Evolutionary conservation across 495 filamentous ascomycete genomes (phyloP).

Genomic region (Xylaria castorea): DNA sequence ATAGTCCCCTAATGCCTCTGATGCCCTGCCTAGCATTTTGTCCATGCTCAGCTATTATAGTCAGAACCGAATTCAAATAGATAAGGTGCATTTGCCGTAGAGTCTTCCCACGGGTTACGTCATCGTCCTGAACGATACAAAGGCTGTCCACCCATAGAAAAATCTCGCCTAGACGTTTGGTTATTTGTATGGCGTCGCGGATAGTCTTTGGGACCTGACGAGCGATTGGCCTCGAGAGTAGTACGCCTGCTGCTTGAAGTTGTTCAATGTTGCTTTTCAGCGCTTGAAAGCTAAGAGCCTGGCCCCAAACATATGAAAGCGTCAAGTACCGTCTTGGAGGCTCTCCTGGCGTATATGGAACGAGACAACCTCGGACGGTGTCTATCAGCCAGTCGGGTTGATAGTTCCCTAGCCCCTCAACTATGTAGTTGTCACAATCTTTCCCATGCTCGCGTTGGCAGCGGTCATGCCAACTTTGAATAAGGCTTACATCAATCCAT

Average conservation of each 20-base stretch:
- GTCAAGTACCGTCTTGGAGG: neutral
- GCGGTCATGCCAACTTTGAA: constrained; percentile 1
- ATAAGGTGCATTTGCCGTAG: neutral
- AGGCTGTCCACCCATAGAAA: constrained; percentile 8
- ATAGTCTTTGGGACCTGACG: constrained; percentile 11
- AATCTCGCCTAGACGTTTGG: neutral
- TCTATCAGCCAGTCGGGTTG: constrained; percentile 11
- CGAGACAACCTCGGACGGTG: neutral
- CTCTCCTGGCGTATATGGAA: neutral
- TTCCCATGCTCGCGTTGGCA: constrained; percentile 7
- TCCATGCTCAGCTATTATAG: constrained; percentile 4
- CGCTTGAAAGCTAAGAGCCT: neutral
- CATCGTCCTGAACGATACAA: constrained; percentile 10
- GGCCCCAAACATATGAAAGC: constrained; percentile 11
- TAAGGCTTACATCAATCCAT: constrained; percentile 1
- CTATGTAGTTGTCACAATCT: neutral
- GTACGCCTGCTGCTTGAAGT: neutral
- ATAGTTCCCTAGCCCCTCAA: neutral
- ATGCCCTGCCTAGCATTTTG: neutral
- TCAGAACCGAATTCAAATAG: neutral
- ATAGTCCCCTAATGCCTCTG: constrained; percentile 1
- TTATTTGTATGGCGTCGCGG: neutral
- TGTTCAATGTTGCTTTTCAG: neutral
- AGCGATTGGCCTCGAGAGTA: neutral
- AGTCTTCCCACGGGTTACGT: neutral